A percentile compares a stretch with the other conserved stretches of the same genome.
These are phyloP conservation scores for Globisporangium paddicum DNA, from an alignment of 352 stramenopile species.

Conservation along the genomic window DNA sequence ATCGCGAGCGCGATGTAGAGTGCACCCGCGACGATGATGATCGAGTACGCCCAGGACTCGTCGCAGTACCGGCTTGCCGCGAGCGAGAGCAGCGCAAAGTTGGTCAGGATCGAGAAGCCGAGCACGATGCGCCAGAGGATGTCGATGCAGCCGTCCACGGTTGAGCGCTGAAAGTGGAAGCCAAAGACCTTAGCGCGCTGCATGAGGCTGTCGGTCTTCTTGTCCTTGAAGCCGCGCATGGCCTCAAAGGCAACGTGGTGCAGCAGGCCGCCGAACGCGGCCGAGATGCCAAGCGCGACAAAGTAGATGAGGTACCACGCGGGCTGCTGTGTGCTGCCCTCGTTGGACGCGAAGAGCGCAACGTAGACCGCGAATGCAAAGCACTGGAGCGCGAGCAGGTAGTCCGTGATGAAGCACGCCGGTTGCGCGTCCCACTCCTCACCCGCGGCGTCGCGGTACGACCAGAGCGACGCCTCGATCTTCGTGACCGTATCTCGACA, in stretches of 20 bases:
- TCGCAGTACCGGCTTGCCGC: slow-evolving; percentile 71
- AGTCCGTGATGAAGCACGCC: slow-evolving; percentile 87
- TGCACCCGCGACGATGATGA: slow-evolving; percentile 61
- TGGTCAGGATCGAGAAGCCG: slow-evolving; percentile 75
- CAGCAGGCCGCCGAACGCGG: slow-evolving; percentile 66
- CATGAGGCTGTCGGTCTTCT: slow-evolving; percentile 64
- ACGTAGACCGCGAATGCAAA: slow-evolving; percentile 81
- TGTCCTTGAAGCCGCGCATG: slow-evolving; percentile 60
- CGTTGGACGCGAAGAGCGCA: slow-evolving; percentile 55
- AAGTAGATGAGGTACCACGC: slow-evolving; percentile 88
- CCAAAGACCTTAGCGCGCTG: slow-evolving; percentile 74
- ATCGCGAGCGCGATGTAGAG: slow-evolving; percentile 68
- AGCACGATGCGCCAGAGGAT: slow-evolving; percentile 79
- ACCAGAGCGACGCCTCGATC: slow-evolving; percentile 75
- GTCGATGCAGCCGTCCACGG: slow-evolving; percentile 71
- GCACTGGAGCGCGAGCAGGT: slow-evolving; percentile 78
- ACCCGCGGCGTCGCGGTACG: slow-evolving; percentile 63
- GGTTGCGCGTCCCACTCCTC: slow-evolving; percentile 86
- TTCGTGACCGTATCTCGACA: slow-evolving; percentile 62
- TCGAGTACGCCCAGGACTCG: slow-evolving; percentile 67
- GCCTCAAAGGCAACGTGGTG: slow-evolving; percentile 82
- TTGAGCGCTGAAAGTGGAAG: slow-evolving; percentile 56
- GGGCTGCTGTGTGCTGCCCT: slow-evolving; percentile 30
- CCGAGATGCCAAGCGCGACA: slow-evolving; percentile 74
- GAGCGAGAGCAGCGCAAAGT: slow-evolving; percentile 80